These are phyloP conservation scores for Globisporangium uncinulatum DNA, from an alignment of 352 stramenopile genomes.

Conservation along the genomic window DNA sequence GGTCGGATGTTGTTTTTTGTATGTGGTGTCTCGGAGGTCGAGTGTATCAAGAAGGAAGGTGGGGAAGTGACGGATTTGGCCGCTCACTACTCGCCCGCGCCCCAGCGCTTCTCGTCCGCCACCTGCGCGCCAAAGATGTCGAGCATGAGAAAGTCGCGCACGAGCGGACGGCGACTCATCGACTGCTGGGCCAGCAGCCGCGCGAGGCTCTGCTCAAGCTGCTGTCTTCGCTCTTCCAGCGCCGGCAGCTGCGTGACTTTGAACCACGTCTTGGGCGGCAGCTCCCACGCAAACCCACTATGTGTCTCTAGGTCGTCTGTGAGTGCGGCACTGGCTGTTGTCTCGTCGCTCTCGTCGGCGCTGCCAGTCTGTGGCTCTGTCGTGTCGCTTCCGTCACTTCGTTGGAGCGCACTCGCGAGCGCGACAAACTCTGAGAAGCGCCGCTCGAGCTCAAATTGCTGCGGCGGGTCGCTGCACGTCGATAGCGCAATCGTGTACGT, in stretches of 20 bases:
- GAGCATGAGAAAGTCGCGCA: constrained; percentile 80
- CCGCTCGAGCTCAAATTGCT: constrained; percentile 54
- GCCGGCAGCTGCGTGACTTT: constrained; percentile 48
- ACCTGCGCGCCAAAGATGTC: constrained; percentile 73
- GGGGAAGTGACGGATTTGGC: not conserved
- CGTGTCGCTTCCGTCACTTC: constrained; percentile 1
- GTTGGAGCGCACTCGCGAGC: constrained; percentile 31
- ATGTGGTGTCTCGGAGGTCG: not conserved
- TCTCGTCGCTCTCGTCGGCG: not conserved
- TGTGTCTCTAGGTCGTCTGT: no score
- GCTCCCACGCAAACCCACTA: constrained; percentile 55
- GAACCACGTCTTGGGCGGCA: constrained; percentile 80
- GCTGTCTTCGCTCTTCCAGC: constrained; percentile 55
- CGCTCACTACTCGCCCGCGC: constrained; percentile 11
- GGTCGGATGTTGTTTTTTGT: no score
- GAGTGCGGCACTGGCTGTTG: not conserved
- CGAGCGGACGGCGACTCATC: constrained; percentile 38
- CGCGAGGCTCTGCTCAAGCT: constrained; percentile 51
- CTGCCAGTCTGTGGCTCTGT: no score
- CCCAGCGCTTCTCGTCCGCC: constrained; percentile 46
- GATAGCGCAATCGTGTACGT: constrained; percentile 50
- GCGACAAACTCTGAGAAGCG: constrained; percentile 78
- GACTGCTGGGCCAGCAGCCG: constrained; percentile 29
- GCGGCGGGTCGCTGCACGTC: constrained; percentile 26
- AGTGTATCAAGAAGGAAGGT: not conserved